Percentiles rank a stretch among this genome's conserved stretches.
These are phyloP conservation scores for Alternaria conjuncta DNA, from an alignment of 2,329 filamentous ascomycete genomes.

Conservation along the genomic window DNA sequence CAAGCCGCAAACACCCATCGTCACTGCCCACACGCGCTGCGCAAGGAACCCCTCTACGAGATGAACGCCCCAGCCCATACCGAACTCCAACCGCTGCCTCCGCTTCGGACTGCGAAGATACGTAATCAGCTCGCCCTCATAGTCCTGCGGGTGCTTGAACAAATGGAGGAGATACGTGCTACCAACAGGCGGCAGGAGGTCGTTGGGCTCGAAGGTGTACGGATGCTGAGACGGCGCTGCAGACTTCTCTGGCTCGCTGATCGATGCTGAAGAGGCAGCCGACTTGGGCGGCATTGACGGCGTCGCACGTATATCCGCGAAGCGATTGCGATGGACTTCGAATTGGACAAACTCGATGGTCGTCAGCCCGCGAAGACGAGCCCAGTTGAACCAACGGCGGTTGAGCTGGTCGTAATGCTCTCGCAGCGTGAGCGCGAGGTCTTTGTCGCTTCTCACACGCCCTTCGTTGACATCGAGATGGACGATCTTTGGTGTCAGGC, in stretches of 20 bases:
- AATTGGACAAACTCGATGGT: constrained; percentile 50
- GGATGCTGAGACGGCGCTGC: constrained; percentile 29
- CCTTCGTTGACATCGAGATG: constrained; percentile 46
- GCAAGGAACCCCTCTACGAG: constrained; percentile 50
- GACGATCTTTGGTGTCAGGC: constrained; percentile 46
- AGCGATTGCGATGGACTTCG: constrained; percentile 50
- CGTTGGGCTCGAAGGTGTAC: constrained; percentile 48
- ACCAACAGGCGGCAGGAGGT: constrained; percentile 49
- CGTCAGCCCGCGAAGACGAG: constrained; percentile 44
- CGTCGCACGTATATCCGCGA: constrained; percentile 48
- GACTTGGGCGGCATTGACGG: constrained; percentile 46
- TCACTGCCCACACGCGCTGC: constrained; percentile 41
- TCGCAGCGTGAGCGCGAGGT: constrained; percentile 43
- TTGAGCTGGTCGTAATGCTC: constrained; percentile 46
- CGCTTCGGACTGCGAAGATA: constrained; percentile 47
- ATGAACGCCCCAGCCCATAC: constrained; percentile 50
- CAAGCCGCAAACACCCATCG: constrained; percentile 38
- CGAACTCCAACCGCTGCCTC: constrained; percentile 39
- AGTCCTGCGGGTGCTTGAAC: constrained; percentile 50
- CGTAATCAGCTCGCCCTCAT: constrained; percentile 47
- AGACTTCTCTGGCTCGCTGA: constrained; percentile 14
- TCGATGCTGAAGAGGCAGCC: constrained; percentile 15
- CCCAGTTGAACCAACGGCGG: constrained; percentile 38
- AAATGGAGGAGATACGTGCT: constrained; percentile 48
- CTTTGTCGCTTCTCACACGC: constrained; percentile 44